A percentile compares a stretch with the other conserved stretches of the same genome.
These are phyloP conservation scores for Rhizopus microsporus DNA, from an alignment of 371 early-diverging fungal species.

Conservation along the genomic window DNA sequence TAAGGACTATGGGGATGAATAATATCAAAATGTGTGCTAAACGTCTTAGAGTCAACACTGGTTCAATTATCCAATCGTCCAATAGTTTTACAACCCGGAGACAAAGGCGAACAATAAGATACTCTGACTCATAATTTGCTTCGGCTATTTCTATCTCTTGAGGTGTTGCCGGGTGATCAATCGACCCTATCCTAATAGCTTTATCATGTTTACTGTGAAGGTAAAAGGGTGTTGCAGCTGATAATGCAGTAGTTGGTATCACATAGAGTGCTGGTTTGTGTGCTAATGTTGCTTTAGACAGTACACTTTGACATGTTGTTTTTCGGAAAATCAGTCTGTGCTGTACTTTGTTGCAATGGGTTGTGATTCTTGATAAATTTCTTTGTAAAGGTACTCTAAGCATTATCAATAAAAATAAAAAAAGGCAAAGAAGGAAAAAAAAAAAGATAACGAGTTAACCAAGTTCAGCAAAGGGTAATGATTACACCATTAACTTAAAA, in stretches of 20 bases:
- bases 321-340: conserved; percentile 1
- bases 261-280: not conserved
- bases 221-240: not conserved
- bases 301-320: not conserved
- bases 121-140: conserved; percentile 14
- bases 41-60: conserved; percentile 56
- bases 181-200: conserved; percentile 7
- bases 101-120: conserved; percentile 23
- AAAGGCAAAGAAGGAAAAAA: not conserved
- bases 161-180: conserved; percentile 21
- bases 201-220: conserved; percentile 8
- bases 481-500: too few relatives aligned
- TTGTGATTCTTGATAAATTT: not conserved
- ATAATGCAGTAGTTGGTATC: conserved; percentile 1
- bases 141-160: conserved; percentile 30
- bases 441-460: too few relatives aligned
- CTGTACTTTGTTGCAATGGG: not conserved
- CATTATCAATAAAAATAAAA: conserved; percentile 2
- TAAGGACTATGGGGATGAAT: conserved; percentile 66
- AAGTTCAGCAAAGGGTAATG: too few relatives aligned
- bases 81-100: conserved; percentile 32
- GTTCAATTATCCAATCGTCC: conserved; percentile 59
- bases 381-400: conserved; percentile 7
- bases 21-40: conserved; percentile 59
- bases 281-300: not conserved